Conservation (phyloP, 2,329 filamentous ascomycete genomes). For the Cladorrhinum sp. region DNA sequence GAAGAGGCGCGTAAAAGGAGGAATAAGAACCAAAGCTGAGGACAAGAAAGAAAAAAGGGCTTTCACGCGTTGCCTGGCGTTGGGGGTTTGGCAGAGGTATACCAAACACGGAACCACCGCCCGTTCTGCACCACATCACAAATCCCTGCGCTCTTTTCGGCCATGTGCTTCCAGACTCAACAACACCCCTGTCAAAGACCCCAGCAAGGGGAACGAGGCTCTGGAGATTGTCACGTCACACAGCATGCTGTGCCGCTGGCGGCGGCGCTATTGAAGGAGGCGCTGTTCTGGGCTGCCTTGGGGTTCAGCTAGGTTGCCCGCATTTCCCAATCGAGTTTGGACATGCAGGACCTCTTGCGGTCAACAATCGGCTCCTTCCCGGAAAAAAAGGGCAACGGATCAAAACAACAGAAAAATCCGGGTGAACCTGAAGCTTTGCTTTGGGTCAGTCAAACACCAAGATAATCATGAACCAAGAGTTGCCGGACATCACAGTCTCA, state of each 20-base stretch:
- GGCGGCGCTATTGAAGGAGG: not conserved
- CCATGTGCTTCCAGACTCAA: not conserved
- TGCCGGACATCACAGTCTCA: conserved; percentile 39
- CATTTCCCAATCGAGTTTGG: not conserved
- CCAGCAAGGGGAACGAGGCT: not conserved
- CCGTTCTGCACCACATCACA: not conserved
- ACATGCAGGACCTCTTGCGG: not conserved
- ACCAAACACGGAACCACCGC: not conserved
- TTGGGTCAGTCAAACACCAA: not conserved
- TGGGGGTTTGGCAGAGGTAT: not conserved
- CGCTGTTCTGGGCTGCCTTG: not conserved
- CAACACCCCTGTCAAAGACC: not conserved
- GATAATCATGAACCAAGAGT: not conserved
- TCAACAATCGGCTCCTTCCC: not conserved
- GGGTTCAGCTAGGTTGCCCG: not conserved
- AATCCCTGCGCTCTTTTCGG: not conserved
- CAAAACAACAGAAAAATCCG: not conserved
- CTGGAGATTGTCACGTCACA: not conserved
- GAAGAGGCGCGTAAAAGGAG: not conserved
- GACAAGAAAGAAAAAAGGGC: not conserved
- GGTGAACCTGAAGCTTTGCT: not conserved
- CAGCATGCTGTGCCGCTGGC: not conserved
- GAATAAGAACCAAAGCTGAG: not conserved
- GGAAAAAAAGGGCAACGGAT: not conserved
- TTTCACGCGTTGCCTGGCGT: not conserved